These are phyloP conservation scores for Ceratobasidium sp. DNA, from an alignment of 1,284 basidiomycete genomes.

Conservation along the genomic window DNA sequence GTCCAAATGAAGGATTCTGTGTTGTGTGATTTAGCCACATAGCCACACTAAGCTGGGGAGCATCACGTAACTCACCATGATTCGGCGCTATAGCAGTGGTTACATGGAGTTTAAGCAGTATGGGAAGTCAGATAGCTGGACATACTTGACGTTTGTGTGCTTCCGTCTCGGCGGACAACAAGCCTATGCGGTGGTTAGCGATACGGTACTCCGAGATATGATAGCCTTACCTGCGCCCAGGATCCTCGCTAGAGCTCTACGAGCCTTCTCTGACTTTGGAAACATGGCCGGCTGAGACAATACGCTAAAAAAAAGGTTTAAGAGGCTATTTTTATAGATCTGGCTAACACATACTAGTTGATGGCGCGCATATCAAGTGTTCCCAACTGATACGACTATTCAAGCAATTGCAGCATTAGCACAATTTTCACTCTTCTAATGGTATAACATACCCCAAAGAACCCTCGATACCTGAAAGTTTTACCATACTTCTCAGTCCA, in stretches of 20 bases:
- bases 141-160: conserved; percentile 36
- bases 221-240: conserved; percentile 41
- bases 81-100: conserved; percentile 32
- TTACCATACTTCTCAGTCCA: conserved; percentile 44
- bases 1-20: conserved; percentile 47
- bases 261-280: neutral
- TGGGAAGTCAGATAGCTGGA: neutral
- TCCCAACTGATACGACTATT: conserved; percentile 22
- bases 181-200: no score
- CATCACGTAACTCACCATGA: conserved; percentile 32
- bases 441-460: conserved; percentile 24
- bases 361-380: conserved; percentile 41
- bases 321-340: neutral
- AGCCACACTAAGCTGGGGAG: neutral
- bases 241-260: neutral
- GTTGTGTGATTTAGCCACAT: neutral
- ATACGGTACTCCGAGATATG: no score
- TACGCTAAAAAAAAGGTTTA: neutral
- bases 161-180: conserved; percentile 24
- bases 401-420: neutral
- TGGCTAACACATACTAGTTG: conserved; percentile 22
- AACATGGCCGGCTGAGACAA: conserved; percentile 8
- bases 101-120: conserved; percentile 14
- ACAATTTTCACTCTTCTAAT: neutral
- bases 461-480: conserved; percentile 25